Evolutionary conservation across 352 stramenopile genomes (phyloP).

Genomic region (Phytophthora constricta): DNA sequence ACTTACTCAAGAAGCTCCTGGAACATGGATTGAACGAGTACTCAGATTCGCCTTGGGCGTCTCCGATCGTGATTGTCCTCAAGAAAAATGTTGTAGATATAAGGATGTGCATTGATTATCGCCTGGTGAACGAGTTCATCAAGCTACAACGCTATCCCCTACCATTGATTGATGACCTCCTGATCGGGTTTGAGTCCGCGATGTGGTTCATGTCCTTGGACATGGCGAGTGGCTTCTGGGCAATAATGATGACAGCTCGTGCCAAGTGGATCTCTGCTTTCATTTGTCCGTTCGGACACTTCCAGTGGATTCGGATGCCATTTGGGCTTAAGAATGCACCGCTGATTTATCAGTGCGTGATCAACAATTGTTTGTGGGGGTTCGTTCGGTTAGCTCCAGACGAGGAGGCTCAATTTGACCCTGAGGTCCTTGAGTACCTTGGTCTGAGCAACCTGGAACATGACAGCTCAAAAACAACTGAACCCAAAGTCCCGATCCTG

Average conservation of each 20-base stretch:
- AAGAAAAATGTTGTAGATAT: slow-evolving; percentile 6
- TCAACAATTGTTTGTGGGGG: slow-evolving; percentile 21
- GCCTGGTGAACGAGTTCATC: slow-evolving; percentile 9
- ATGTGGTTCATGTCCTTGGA: slow-evolving; percentile 27
- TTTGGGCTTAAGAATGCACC: slow-evolving; percentile 26
- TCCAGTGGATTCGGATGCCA: slow-evolving; percentile 24
- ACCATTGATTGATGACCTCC: slow-evolving; percentile 21
- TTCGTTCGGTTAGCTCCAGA: background rate
- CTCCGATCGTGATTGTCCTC: slow-evolving; percentile 1
- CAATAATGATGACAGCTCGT: slow-evolving; percentile 7
- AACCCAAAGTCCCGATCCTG: too few species aligned
- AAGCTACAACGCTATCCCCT: slow-evolving; percentile 24
- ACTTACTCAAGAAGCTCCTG: slow-evolving; percentile 2
- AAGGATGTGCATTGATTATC: slow-evolving; percentile 20
- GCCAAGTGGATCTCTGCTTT: slow-evolving; percentile 17
- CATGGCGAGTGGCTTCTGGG: slow-evolving; percentile 26
- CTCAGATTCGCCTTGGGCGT: slow-evolving; percentile 1
- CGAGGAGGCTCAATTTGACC: background rate
- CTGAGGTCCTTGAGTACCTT: background rate
- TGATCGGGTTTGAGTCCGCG: slow-evolving; percentile 12
- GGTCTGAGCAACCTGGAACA: background rate
- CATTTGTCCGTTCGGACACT: slow-evolving; percentile 29
- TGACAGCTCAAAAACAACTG: too few species aligned
- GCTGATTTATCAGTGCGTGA: slow-evolving; percentile 7
- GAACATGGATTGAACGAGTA: slow-evolving; percentile 1